A percentile compares a stretch with the other conserved stretches of the same genome.
These are phyloP conservation scores for Aureobasidium sp. DNA, from an alignment of 2,329 filamentous ascomycete species.

Conservation along the genomic window DNA sequence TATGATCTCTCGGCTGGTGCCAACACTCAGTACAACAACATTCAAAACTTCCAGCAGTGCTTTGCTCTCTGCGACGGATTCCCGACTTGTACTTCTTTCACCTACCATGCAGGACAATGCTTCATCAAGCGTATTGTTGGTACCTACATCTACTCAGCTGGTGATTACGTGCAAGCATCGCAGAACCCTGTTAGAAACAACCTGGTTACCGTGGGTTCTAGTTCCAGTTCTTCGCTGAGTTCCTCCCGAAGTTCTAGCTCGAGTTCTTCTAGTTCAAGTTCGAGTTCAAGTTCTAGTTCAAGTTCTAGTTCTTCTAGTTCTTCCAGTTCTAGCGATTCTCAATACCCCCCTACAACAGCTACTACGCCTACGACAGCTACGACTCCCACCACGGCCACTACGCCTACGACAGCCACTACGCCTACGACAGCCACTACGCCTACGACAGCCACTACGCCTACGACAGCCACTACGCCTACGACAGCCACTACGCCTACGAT, in stretches of 20 bases:
- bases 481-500: too few relatives aligned
- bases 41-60: not conserved
- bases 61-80: not conserved
- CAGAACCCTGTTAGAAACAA: constrained; percentile 9
- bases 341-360: too few relatives aligned
- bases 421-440: too few relatives aligned
- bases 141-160: not conserved
- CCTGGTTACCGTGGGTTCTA: not conserved
- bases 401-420: too few relatives aligned
- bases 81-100: not conserved
- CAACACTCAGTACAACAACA: not conserved
- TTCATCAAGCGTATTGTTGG: not conserved
- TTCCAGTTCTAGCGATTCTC: too few relatives aligned
- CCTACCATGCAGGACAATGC: not conserved
- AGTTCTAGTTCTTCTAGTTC: too few relatives aligned
- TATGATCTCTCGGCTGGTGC: not conserved
- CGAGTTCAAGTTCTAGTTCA: too few relatives aligned
- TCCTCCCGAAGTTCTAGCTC: not conserved
- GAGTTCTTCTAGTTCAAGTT: too few relatives aligned
- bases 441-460: too few relatives aligned
- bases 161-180: not conserved
- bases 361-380: too few relatives aligned
- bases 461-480: too few relatives aligned
- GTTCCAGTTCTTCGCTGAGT: not conserved
- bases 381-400: too few relatives aligned